Percentiles rank a stretch among this genome's conserved stretches.
phyloP scores from a whole-genome alignment of 75 land plant genomes.

The Pinus taeda region DNA sequence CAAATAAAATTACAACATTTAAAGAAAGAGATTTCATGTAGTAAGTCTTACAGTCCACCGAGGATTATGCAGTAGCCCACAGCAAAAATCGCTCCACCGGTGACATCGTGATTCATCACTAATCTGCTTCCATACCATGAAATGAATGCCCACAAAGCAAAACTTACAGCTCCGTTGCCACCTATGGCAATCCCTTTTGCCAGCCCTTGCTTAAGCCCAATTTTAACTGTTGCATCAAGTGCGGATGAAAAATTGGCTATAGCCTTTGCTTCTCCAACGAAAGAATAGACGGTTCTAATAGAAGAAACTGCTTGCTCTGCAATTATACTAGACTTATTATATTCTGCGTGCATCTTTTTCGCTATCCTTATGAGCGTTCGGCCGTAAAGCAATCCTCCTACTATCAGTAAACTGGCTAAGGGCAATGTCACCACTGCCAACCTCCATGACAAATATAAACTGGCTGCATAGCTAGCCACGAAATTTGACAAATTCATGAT shows the following conservation, averaged over 20 bases:
- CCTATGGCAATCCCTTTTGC: constrained; percentile 59
- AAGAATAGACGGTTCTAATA: constrained; percentile 70
- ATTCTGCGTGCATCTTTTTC: constrained; percentile 28
- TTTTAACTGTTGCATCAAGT: constrained; percentile 29
- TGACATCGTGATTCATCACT: constrained; percentile 40
- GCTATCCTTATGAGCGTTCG: constrained; percentile 39
- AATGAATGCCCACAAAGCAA: constrained; percentile 71
- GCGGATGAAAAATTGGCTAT: constrained; percentile 38
- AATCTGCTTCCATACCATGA: constrained; percentile 61
- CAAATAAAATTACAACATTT: background rate
- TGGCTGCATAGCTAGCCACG: constrained; percentile 35
- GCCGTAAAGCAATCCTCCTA: constrained; percentile 57
- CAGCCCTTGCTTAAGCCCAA: constrained; percentile 43
- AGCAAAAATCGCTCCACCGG: constrained; percentile 61
- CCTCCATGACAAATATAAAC: constrained; percentile 49
- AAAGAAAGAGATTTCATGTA: background rate
- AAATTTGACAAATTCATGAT: constrained; percentile 47
- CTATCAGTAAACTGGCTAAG: constrained; percentile 40
- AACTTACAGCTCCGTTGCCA: constrained; percentile 46
- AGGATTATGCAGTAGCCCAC: constrained; percentile 47
- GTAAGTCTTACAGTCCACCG: constrained; percentile 59
- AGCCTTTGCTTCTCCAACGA: constrained; percentile 48
- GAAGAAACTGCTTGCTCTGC: constrained; percentile 60
- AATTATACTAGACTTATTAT: constrained; percentile 45
- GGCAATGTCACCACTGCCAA: constrained; percentile 48